Base-by-base conservation (phyloP, 2,329 filamentous ascomycete genomes). In the Penicillium sp. region DNA sequence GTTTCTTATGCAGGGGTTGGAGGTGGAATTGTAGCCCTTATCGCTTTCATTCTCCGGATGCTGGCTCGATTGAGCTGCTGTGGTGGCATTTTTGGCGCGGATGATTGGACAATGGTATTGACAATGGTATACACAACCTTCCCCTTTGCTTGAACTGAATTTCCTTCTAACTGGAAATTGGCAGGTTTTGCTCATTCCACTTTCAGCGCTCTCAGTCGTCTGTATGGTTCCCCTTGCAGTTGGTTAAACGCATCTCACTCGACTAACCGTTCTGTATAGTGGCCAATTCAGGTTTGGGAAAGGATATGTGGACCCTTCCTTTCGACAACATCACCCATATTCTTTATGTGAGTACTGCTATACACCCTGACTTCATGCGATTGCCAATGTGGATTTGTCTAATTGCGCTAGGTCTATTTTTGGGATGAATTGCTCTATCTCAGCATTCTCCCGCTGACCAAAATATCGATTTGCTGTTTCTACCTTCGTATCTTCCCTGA, bases 251-350 rank as follows among this genome's bases (percentile, higher is more conserved):
- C 9, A 4, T 2, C 5, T 21, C 5, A 6, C 29, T 43, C 44
- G 7, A 43, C 62, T 62, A 34, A 64, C 48, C 11, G 21, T 47
- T n/a, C 9, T 44, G n/a, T 55, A 36, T 63, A 75, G 76, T 80
- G 51, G 68, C 72, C 11, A 54, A 75, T 10, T 56, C 69, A 41
- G 78, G 78, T 2, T 68, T 80, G 5, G 78, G 78, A 9, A 69
- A 66, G 27, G 77, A 81, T 55, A 76, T 80, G 60, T 81, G 78
- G 78, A 75, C 70, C 33, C 66, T 81, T 5, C 66, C 72, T 1
- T 73, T 74, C 34, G 67, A 78, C n/a, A 65, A 78, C 39, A 74
- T 80, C 53, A 79, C 76, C 1, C 53, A 68, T 3, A 71, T 79
- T 56, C 74, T 80, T 40, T 72, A 74, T 45, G 72, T 68, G 11